Evolutionary conservation across 306 rosid genomes (phyloP), one percentile per base, ranked within the genome.

Genomic region (Cucurbita ficifolia): DNA sequence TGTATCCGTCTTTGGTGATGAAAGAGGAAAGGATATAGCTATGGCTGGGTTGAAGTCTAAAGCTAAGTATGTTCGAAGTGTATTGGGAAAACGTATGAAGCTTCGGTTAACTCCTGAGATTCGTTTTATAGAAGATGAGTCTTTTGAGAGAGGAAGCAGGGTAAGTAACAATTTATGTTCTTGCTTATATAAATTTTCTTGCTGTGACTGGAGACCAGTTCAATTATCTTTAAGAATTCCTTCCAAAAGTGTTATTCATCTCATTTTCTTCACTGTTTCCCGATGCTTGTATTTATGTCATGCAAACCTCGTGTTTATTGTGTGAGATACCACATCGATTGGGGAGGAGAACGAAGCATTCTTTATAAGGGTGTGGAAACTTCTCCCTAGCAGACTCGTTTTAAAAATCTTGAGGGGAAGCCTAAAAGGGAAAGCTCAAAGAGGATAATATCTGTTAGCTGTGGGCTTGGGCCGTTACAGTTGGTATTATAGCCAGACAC

Each of bases 91-190:
- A 84, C 96, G 96, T 13, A 90, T 89, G 92, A 94, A 86, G 81
- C 81, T 94, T 85, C 88, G 96, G 36, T 73, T 90, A 73, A 94
- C 95, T 75, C 98, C 97, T 0, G 97, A 94, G 88, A 85, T 94
- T 72, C 87, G 98, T 52, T 94, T 94, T 77, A 48, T 94, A 5
- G 95, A 94, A 82, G 98, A 94, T 65, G 98, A 89, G 29, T 83
- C 97, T 33, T 77, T 90, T 51, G 98, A 94, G 79, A 86, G 89
- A 87, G 96, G 97, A 87, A 90, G 97, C 95, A 87, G 96, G 96
- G 98, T 93, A 77, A 78, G 49, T 19, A 67, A 61, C 39, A 33
- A 39, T 59, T 67, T 68, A 64, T 50, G 29, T 51, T 71, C 48
- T 71, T 68, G 19, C 55, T 21, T 22, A 13, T 7, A 46, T 46